Evolutionary conservation across 2,329 filamentous ascomycete genomes (phyloP).

Genomic region (Pyricularia pennisetigena): DNA sequence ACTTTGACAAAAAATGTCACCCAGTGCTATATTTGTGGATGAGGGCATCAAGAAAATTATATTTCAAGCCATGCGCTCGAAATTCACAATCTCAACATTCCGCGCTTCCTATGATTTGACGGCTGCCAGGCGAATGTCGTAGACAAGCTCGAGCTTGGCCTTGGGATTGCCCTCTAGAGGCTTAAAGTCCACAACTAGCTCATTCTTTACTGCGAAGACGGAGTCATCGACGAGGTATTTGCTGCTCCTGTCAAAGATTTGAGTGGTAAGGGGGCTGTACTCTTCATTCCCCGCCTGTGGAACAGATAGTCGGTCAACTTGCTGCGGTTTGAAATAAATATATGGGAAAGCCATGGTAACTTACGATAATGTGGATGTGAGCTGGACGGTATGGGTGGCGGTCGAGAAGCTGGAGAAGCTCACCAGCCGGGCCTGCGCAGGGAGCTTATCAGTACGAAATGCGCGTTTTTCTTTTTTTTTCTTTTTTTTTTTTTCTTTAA

Average conservation of each 20-base stretch:
- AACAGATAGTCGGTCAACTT: not conserved
- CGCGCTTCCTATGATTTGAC: not conserved
- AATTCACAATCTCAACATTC: not conserved
- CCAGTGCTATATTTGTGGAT: too few relatives aligned
- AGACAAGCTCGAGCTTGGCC: constrained; percentile 20
- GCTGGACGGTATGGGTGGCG: constrained; percentile 25
- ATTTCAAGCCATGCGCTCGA: too few relatives aligned
- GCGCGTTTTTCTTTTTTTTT: too few relatives aligned
- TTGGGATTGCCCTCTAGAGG: constrained; percentile 16
- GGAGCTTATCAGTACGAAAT: constrained; percentile 6
- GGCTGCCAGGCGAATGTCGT: constrained; percentile 15
- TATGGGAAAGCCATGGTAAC: not conserved
- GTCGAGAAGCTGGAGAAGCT: constrained; percentile 22
- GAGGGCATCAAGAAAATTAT: too few relatives aligned
- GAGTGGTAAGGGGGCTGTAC: constrained; percentile 61
- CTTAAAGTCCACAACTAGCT: constrained; percentile 22
- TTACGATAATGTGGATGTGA: constrained; percentile 27
- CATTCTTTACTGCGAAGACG: constrained; percentile 31
- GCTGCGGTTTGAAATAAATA: not conserved
- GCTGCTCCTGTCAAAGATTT: constrained; percentile 54
- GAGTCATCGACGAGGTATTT: constrained; percentile 41
- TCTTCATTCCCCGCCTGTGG: constrained; percentile 35
- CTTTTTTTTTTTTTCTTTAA: too few relatives aligned
- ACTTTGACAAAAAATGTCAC: too few relatives aligned
- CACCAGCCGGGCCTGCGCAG: constrained; percentile 15